Percentiles rank a stretch among this genome's conserved stretches.
phyloP scores from a whole-genome alignment of 352 stramenopile genomes.

The Peronospora belbahrii region DNA sequence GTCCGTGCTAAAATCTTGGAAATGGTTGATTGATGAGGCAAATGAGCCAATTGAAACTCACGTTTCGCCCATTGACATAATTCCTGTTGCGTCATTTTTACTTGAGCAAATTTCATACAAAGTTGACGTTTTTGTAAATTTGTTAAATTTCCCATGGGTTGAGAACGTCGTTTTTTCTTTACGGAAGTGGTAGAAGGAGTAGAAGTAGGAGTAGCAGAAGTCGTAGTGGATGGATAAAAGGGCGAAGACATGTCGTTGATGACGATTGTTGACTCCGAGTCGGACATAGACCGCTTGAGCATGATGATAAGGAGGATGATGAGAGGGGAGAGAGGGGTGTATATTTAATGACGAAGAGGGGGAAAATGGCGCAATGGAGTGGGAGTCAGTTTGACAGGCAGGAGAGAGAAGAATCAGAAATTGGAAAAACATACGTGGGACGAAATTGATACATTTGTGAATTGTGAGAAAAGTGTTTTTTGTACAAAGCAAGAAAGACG shows the following conservation, averaged over 20 bases:
- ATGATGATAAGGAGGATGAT: slow-evolving; percentile 4
- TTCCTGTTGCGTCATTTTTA: slow-evolving; percentile 60
- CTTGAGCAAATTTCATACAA: slow-evolving; percentile 46
- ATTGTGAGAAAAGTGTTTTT: too few relatives aligned
- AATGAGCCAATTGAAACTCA: slow-evolving; percentile 47
- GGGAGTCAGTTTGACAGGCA: slow-evolving; percentile 32
- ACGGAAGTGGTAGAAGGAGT: too few relatives aligned
- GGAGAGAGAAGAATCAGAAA: too few relatives aligned
- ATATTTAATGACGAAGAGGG: slow-evolving; percentile 22
- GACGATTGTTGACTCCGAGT: background rate
- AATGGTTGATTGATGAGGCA: slow-evolving; percentile 56
- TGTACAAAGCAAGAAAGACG: too few relatives aligned
- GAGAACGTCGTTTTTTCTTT: slow-evolving; percentile 39
- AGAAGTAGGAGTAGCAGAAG: too few relatives aligned
- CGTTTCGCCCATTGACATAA: slow-evolving; percentile 50
- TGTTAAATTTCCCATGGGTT: slow-evolving; percentile 53
- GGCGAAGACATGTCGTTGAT: slow-evolving; percentile 4
- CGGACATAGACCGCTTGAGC: slow-evolving; percentile 18
- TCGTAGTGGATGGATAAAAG: too few relatives aligned
- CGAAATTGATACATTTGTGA: too few relatives aligned
- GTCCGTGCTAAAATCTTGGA: slow-evolving; percentile 50
- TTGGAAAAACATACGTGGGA: too few relatives aligned
- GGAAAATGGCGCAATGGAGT: slow-evolving; percentile 14
- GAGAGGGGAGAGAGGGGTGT: too few relatives aligned
- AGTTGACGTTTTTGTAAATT: slow-evolving; percentile 53